These are phyloP conservation scores for Phytophthora pistaciae DNA, from an alignment of 352 stramenopile genomes.

Conservation along the genomic window DNA sequence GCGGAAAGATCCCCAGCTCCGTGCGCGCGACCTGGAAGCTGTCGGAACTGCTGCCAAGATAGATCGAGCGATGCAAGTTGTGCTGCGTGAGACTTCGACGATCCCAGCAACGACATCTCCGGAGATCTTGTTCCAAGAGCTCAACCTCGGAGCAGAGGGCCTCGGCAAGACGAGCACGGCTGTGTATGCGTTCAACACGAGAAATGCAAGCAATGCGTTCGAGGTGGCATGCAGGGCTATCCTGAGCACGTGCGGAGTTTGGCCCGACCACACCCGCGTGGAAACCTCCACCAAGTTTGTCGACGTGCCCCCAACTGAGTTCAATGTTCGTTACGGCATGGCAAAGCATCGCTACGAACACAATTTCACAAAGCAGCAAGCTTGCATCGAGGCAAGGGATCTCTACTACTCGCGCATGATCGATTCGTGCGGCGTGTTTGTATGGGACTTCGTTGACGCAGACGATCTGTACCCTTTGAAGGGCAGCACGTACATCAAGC, in stretches of 20 bases:
- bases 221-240: constrained; percentile 37
- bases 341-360: constrained; percentile 30
- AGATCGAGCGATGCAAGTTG: constrained; percentile 46
- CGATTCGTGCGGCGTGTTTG: constrained; percentile 39
- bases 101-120: constrained; percentile 34
- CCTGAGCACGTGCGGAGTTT: constrained; percentile 34
- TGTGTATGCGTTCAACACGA: constrained; percentile 47
- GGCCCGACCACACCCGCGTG: constrained; percentile 38
- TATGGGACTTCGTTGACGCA: constrained; percentile 55
- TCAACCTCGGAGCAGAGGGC: constrained; percentile 27
- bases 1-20: constrained; percentile 31
- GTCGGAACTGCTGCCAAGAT: constrained; percentile 43
- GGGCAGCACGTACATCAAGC: constrained; percentile 35
- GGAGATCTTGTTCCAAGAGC: constrained; percentile 45
- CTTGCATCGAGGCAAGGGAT: constrained; percentile 31
- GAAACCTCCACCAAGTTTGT: constrained; percentile 29
- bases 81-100: constrained; percentile 45
- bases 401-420: constrained; percentile 42
- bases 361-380: constrained; percentile 22
- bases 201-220: constrained; percentile 35
- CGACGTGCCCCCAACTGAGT: constrained; percentile 23
- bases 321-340: constrained; percentile 40
- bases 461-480: constrained; percentile 46
- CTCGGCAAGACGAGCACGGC: constrained; percentile 43
- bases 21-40: constrained; percentile 40